These are phyloP conservation scores for Stephanodiscus triporus DNA, from an alignment of 108 stramenopile genomes.

Conservation along the genomic window DNA sequence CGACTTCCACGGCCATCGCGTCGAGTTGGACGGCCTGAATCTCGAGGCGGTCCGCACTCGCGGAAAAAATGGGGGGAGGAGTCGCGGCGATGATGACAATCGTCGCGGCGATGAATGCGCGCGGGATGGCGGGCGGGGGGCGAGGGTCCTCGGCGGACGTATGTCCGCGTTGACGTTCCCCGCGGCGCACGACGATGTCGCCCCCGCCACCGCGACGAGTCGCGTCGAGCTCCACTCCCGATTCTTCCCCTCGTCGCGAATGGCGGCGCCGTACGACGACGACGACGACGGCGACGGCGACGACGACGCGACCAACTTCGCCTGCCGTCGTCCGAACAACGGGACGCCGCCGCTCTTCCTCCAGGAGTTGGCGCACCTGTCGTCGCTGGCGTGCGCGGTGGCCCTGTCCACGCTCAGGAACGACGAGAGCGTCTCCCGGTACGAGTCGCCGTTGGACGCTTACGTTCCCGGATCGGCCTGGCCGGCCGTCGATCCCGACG, in stretches of 20 bases:
- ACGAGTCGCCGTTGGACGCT: conserved; percentile 63
- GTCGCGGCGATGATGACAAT: background rate
- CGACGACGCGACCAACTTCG: too few species aligned
- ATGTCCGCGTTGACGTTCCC: too few species aligned
- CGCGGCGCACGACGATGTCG: too few species aligned
- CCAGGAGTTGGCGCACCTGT: conserved; percentile 74
- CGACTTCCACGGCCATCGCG: conserved; percentile 56
- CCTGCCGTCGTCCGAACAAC: too few species aligned
- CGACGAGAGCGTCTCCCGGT: conserved; percentile 52
- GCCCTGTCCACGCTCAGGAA: conserved; percentile 74
- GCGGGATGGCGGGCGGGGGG: too few species aligned
- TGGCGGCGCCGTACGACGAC: background rate
- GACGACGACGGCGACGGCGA: background rate
- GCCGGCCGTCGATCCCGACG: conserved; percentile 72
- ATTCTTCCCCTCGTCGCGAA: conserved; percentile 14
- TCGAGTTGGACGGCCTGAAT: conserved; percentile 57
- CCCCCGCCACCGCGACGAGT: background rate
- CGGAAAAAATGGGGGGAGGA: background rate
- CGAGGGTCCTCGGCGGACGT: background rate
- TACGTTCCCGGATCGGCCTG: conserved; percentile 59
- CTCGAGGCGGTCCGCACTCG: conserved; percentile 60
- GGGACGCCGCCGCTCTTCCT: conserved; percentile 79
- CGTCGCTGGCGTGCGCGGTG: conserved; percentile 67
- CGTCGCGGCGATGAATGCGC: background rate
- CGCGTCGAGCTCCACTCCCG: background rate